Percentiles rank a stretch among this genome's conserved stretches.
Evolutionary conservation across 2,329 filamentous ascomycete genomes (phyloP).

Genomic region (Xylariaceae sp.): DNA sequence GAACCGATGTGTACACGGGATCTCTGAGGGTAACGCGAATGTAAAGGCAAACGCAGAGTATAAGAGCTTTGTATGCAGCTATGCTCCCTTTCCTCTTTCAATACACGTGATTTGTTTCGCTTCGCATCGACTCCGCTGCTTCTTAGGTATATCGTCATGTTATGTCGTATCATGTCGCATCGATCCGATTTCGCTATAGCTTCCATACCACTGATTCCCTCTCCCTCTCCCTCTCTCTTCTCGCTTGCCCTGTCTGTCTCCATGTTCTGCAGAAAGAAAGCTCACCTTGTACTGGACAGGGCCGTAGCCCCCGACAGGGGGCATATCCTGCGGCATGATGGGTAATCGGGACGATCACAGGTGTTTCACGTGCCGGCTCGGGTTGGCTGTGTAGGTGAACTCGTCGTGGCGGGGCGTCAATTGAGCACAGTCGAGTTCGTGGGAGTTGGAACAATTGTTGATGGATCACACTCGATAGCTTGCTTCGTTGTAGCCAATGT

Average conservation of each 20-base stretch:
- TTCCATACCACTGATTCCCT: background rate
- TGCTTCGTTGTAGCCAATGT: too few species aligned
- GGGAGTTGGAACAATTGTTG: background rate
- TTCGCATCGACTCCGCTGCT: background rate
- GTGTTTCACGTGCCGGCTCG: too few species aligned
- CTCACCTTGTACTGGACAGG: conserved; percentile 98
- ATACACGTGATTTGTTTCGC: background rate
- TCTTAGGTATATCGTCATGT: too few species aligned
- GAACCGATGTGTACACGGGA: too few species aligned
- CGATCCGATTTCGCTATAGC: background rate
- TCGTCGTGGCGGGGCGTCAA: background rate
- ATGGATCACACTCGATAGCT: background rate
- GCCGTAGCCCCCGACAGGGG: conserved; percentile 91
- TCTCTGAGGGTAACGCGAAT: too few species aligned
- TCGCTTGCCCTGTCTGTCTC: too few species aligned
- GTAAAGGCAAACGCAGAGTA: too few species aligned
- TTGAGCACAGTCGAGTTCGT: background rate
- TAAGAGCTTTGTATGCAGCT: too few species aligned
- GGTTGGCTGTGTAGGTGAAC: background rate
- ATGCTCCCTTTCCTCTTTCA: too few species aligned
- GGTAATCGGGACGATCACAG: conserved; percentile 30
- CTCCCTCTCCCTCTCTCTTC: background rate
- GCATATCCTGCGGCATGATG: conserved; percentile 97
- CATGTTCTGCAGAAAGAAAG: too few species aligned
- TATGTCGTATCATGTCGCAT: background rate